A percentile compares a stretch with the other conserved stretches of the same genome.
Evolutionary conservation across 2,329 filamentous ascomycete genomes (phyloP).

Genomic region (Lecanoromycetidae sp.): DNA sequence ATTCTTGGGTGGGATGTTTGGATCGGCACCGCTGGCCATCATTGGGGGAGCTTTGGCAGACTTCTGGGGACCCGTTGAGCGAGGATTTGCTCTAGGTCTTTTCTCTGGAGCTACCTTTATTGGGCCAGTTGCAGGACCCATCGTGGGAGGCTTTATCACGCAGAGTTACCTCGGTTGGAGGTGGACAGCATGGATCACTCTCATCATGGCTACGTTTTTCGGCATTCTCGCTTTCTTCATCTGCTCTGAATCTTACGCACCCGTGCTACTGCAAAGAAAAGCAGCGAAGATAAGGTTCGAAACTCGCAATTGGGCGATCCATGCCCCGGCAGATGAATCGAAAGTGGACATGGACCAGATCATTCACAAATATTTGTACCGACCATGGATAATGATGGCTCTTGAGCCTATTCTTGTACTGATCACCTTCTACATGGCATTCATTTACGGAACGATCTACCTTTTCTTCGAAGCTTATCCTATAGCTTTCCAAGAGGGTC

Average conservation of each 20-base stretch:
- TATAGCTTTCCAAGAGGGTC: constrained; percentile 31
- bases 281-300: constrained; percentile 25
- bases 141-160: constrained; percentile 16
- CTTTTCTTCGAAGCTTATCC: constrained; percentile 40
- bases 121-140: constrained; percentile 38
- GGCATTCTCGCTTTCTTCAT: constrained; percentile 20
- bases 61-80: constrained; percentile 37
- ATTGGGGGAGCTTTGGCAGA: constrained; percentile 40
- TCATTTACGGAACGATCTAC: constrained; percentile 35
- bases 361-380: constrained; percentile 16
- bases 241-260: constrained; percentile 28
- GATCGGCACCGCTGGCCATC: constrained; percentile 39
- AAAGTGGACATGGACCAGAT: constrained; percentile 9
- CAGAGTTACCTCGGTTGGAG: constrained; percentile 15
- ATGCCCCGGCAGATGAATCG: constrained; percentile 22
- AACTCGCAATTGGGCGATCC: constrained; percentile 25
- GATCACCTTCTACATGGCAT: constrained; percentile 24
- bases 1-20: constrained; percentile 44
- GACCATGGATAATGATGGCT: constrained; percentile 17
- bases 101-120: constrained; percentile 38
- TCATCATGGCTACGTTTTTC: constrained; percentile 24
- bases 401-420: constrained; percentile 18
- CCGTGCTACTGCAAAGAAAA: constrained; percentile 26
- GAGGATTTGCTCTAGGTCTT: constrained; percentile 34
- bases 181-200: constrained; percentile 23